Base-by-base conservation (phyloP, 768 basidiomycete species). In the Auricularia auricula-judae region DNA sequence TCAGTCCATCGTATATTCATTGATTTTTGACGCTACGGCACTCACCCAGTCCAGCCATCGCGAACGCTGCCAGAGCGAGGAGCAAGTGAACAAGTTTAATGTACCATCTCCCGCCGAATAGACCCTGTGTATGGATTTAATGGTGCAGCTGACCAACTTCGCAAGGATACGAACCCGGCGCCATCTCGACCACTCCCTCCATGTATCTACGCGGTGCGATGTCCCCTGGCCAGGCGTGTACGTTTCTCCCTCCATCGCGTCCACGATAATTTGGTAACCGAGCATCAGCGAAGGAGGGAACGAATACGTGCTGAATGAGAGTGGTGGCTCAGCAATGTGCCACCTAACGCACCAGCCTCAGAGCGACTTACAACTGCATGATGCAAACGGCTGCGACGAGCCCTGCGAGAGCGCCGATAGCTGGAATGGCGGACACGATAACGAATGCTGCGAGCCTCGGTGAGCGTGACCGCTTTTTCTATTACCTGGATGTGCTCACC, bases 341-440 rank as follows among this genome's bases (percentile, higher is more conserved):
- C 12, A 7, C 39, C 12, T 14, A 42, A 42, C 39, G 7, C 2
- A 7, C 8, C 7, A 42, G 12, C 12, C 7, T 7, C 39, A 14
- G 39, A 8, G 39, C 39, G 39, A 7, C 39, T 42, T 42, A 42
- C 39, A 83, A 83, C 66, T 82, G 80, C 78, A 86, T 84, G 70
- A 86, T 83, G 65, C 82, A 83, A 39, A 84, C 70, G 2, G 85
- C 84, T 2, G 82, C 85, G 58, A 86, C 76, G 21, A 86, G 75
- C 3, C 79, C 77, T 2, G 79, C 80, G 53, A 87, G 77, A 1
- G 80, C 78, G 62, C 78, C 78, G 21, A 86, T 75, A 68, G 85
- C 83, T 0, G 85, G 86, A 44, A 86, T 78, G 1, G 85, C 82
- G 14, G 84, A 81, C n/a, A 80, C 85, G 62, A 87, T 74, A 47